These are phyloP conservation scores for Cicer pinnatifidum DNA, from an alignment of 306 rosid species.

Conservation along the genomic window DNA sequence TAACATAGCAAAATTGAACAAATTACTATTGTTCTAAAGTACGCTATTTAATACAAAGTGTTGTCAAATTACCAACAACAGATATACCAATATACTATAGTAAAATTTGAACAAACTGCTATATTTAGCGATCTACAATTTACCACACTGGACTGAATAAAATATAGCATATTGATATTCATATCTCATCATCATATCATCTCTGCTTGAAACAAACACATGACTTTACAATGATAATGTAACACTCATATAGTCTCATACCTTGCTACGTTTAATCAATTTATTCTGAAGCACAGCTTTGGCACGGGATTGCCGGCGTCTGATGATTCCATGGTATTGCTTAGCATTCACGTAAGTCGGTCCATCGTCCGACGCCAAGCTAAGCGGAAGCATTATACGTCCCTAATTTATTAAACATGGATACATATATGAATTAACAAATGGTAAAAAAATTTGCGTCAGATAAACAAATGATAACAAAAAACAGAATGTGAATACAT, in stretches of 20 bases:
- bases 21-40: too few species aligned
- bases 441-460: background rate
- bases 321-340: constrained; percentile 92
- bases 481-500: constrained; percentile 23
- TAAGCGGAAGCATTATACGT: constrained; percentile 88
- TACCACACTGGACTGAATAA: background rate
- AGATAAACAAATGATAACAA: constrained; percentile 29
- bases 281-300: constrained; percentile 72
- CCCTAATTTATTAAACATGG: constrained; percentile 58
- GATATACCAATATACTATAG: too few species aligned
- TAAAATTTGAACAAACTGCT: too few species aligned
- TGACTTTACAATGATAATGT: constrained; percentile 3
- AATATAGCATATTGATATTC: constrained; percentile 8
- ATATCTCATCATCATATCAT: too few species aligned
- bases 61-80: too few species aligned
- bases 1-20: too few species aligned
- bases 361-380: constrained; percentile 76
- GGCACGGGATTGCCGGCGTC: constrained; percentile 88
- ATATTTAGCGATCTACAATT: too few species aligned
- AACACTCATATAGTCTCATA: constrained; percentile 43
- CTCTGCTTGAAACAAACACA: background rate
- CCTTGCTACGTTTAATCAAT: constrained; percentile 68
- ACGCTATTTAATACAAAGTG: too few species aligned
- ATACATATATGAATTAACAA: constrained; percentile 43
- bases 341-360: constrained; percentile 93